Evolutionary conservation across 768 basidiomycete species (phyloP).

Genomic region (Clavulina sp.): DNA sequence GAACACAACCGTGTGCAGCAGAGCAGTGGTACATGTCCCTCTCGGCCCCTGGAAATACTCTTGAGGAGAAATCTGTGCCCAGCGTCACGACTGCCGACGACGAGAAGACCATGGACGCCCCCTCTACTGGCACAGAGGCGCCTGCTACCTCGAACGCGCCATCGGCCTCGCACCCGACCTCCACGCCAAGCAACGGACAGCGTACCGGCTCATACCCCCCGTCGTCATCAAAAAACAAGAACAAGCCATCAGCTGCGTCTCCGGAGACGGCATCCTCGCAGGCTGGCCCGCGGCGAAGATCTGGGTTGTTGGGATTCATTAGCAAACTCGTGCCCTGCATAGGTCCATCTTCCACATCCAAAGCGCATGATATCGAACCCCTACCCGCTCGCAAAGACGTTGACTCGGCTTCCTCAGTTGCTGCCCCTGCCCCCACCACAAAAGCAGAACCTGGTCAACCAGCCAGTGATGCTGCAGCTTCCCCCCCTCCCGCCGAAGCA

Average conservation of each 20-base stretch:
- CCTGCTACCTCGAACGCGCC: background rate
- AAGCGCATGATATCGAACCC: no score
- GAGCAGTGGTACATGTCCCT: background rate
- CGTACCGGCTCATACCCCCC: background rate
- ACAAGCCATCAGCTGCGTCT: background rate
- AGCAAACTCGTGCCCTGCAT: no score
- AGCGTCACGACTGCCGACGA: background rate
- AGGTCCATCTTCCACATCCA: no score
- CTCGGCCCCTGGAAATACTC: background rate
- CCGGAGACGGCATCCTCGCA: background rate
- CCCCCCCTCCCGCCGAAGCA: background rate
- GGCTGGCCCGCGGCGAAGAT: background rate
- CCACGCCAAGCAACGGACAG: background rate
- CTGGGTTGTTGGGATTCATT: background rate
- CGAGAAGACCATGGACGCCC: background rate
- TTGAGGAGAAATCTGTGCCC: background rate
- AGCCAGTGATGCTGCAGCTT: no score
- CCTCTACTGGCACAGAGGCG: background rate
- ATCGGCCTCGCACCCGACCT: background rate
- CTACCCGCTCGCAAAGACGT: no score
- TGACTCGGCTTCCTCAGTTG: no score
- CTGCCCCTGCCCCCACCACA: no score
- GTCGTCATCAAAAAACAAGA: background rate
- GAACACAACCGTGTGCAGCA: no score
- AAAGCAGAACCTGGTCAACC: no score